These are phyloP conservation scores for Hippophae rhamnoides DNA, from an alignment of 306 rosid genomes.

Conservation along the genomic window DNA sequence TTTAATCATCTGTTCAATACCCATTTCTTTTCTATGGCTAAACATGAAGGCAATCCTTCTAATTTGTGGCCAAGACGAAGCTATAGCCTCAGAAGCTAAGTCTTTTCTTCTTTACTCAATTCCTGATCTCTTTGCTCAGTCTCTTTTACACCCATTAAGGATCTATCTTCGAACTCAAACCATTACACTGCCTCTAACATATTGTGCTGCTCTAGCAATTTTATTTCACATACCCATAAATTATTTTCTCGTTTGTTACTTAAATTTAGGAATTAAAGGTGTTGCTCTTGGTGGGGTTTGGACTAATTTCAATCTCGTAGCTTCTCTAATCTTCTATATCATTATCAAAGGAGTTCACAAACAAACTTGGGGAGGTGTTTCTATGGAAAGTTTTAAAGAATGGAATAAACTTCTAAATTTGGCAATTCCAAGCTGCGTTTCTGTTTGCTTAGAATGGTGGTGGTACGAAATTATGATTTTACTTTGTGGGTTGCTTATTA, in stretches of 20 bases:
- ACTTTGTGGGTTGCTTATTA: slow-evolving; percentile 54
- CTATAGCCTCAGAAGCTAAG: slow-evolving; percentile 67
- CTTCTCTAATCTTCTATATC: slow-evolving; percentile 47
- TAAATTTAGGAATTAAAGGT: slow-evolving; percentile 58
- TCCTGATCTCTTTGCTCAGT: slow-evolving; percentile 88
- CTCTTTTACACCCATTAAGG: slow-evolving; percentile 69
- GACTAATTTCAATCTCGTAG: slow-evolving; percentile 66
- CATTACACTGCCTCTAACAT: slow-evolving; percentile 73
- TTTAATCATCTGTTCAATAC: slow-evolving; percentile 40
- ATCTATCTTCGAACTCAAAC: slow-evolving; percentile 78
- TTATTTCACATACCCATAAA: slow-evolving; percentile 71
- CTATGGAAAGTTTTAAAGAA: slow-evolving; percentile 39
- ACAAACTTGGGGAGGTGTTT: slow-evolving; percentile 64
- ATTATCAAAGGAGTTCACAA: slow-evolving; percentile 37
- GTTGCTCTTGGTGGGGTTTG: slow-evolving; percentile 72
- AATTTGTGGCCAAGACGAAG: slow-evolving; percentile 57
- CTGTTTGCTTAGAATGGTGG: slow-evolving; percentile 97
- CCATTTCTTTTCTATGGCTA: slow-evolving; percentile 76
- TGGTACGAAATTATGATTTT: slow-evolving; percentile 95
- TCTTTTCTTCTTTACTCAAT: slow-evolving; percentile 59
- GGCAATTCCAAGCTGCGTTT: slow-evolving; percentile 81
- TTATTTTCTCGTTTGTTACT: slow-evolving; percentile 43
- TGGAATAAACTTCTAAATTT: slow-evolving; percentile 56
- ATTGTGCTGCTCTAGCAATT: slow-evolving; percentile 57
- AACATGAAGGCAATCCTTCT: slow-evolving; percentile 55